Evolutionary conservation across 2,329 filamentous ascomycete genomes (phyloP), one percentile per base, ranked within the genome.

Genomic region (Xylariaceae sp.): DNA sequence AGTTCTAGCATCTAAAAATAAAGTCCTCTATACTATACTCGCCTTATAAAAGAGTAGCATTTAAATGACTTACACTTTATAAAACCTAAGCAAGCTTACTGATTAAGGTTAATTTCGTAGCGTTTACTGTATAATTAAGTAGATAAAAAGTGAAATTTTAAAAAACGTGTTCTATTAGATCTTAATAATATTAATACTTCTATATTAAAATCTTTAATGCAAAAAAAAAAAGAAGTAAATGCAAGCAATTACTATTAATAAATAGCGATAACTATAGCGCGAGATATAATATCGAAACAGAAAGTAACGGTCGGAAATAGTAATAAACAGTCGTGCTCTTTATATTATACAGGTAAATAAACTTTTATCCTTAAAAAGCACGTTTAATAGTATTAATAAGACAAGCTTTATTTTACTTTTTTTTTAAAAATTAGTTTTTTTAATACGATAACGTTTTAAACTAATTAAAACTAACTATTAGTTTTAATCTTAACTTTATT

Each of bases 211-310:
- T 51, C 28, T 19, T 12, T 43, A 5, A 23, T 34, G 6, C 14
- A 51, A 17, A 34, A 34, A 24, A n/a, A 46, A 36, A 23, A 29
- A 23, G 11, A n/a, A 40, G 37, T 23, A 40, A 9, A 44, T 44
- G 40, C 40, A 16, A 44, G 40, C n/a, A 44, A 29, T 29, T 49
- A 12, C 45, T 49, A 49, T 49, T 49, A 39, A 49, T 49, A 49
- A 23, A 29, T 17, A 29, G 26, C 23, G 24, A 49, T 29, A 33
- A 29, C 21, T 49, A 33, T 47, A 17, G 44, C 44, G 44, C 44
- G 17, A 47, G 44, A 29, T 47, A 29, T 47, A 17, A 29, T 29
- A 24, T 16, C 44, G n/a, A 47, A 47, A 47, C 44, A 29, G 44
- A 36, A 29, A 36, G 14, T 36, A 36, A 47, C 29, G 29, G 52